Evolutionary conservation across 257 asterid species (phyloP), one percentile per base, ranked within the genome.

Genomic region (Penstemon eatonii): DNA sequence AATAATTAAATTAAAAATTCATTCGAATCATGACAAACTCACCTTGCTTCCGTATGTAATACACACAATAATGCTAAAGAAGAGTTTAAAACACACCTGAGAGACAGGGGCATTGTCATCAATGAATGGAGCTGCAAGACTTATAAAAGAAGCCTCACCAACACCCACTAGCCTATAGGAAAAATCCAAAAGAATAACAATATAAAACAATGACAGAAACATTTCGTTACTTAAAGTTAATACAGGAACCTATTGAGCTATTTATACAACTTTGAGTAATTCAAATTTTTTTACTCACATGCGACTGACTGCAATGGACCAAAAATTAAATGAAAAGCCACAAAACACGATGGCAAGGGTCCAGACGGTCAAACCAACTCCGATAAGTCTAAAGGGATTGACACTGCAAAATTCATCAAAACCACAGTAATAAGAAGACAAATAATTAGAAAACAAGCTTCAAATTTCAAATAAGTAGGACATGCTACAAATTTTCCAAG

Each of bases 101-200:
- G 88, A 67, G 59, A 66, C 82, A 47, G 97, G 99, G 79, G 99
- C 97, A 81, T 87, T 94, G 80, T 94, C 99, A 62, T 94, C 99
- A 51, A 94, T 91, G 85, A 91, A 94, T 45, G 97, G 99, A 84
- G 99, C 95, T 12, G 97, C 97, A 71, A 94, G 97, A 84, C 96
- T 91, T 67, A 89, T 86, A 69, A 94, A 93, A 57, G 97, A 94
- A 77, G 99, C 99, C 91, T 94, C 99, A 11, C 99, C 97, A 68
- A 94, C 97, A 73, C 99, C 99, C 61, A 94, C 99, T 55, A 94
- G 84, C 99, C 97, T 93, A 79, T 47, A 46, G 56, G 68, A 75
- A 67, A 75, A 8, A 69, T 5, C 10, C 45, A 70, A 66, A 39
- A 25, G 33, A 60, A 61, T 51, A 15, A 56, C 33, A 43, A n/a